phyloP scores from a whole-genome alignment of 106 monocot species.

The Gastrodia elata region DNA sequence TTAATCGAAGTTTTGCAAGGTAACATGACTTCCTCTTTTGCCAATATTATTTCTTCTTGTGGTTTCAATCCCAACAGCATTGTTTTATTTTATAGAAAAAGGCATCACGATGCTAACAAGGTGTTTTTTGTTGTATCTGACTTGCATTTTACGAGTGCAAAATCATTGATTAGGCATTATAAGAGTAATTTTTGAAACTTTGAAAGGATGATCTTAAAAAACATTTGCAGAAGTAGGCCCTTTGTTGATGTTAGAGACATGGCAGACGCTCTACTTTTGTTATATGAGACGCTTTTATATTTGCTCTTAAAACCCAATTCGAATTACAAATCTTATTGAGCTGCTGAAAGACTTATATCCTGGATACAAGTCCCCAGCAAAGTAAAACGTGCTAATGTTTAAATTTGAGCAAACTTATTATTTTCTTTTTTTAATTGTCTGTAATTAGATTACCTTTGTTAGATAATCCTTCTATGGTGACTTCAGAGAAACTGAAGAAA shows the following conservation, averaged over 20 bases:
- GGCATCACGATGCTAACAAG: too few species aligned
- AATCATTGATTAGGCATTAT: too few species aligned
- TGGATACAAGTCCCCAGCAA: slow-evolving; percentile 16
- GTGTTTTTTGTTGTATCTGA: too few species aligned
- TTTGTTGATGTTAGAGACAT: slow-evolving; percentile 45
- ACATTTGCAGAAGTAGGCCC: not conserved
- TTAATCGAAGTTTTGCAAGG: slow-evolving; percentile 48
- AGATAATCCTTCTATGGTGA: not conserved
- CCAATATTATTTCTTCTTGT: too few species aligned
- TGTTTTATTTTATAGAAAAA: too few species aligned
- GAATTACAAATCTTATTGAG: slow-evolving; percentile 9
- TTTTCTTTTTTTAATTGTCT: too few species aligned
- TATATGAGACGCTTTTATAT: slow-evolving; percentile 31
- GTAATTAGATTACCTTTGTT: too few species aligned
- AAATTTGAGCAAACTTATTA: not conserved
- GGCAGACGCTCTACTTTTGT: slow-evolving; percentile 34
- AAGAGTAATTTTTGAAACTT: too few species aligned
- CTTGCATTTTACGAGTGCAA: too few species aligned
- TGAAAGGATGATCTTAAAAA: too few species aligned
- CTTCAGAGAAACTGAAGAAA: slow-evolving; percentile 24
- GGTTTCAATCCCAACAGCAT: too few species aligned
- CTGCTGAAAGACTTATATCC: slow-evolving; percentile 32
- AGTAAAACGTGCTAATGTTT: not conserved
- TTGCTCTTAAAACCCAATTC: slow-evolving; percentile 14
- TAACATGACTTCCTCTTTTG: not conserved